Conservation (phyloP, 2,329 filamentous ascomycete species). For the Pseudogymnoascus sp. region DNA sequence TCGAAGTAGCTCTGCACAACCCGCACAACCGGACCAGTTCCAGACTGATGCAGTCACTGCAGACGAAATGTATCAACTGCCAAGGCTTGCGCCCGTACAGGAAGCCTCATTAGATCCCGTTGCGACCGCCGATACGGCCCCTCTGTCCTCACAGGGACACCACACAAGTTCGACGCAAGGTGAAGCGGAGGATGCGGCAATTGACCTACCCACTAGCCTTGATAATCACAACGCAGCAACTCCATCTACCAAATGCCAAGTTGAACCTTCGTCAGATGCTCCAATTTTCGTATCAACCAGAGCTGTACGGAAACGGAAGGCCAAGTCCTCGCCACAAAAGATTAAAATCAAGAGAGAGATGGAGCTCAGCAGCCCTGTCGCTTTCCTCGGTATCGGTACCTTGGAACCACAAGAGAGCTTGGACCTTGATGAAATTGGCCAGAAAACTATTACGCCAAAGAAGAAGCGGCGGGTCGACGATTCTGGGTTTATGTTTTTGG, state of each 20-base stretch:
- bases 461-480: slow-evolving; percentile 19
- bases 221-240: not conserved
- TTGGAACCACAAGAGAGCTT: slow-evolving; percentile 25
- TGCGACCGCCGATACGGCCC: not conserved
- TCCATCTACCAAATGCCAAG: not conserved
- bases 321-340: slow-evolving; percentile 15
- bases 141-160: not conserved
- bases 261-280: slow-evolving; percentile 16
- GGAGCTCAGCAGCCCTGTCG: slow-evolving; percentile 25
- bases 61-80: not conserved
- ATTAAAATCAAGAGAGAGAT: slow-evolving; percentile 23
- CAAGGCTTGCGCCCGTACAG: not conserved
- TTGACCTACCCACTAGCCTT: not conserved
- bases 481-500: not conserved
- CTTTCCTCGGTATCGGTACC: slow-evolving; percentile 16
- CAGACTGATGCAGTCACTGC: not conserved
- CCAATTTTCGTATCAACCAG: slow-evolving; percentile 23
- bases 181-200: slow-evolving; percentile 7
- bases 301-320: slow-evolving; percentile 22
- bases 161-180: slow-evolving; percentile 25
- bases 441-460: slow-evolving; percentile 28
- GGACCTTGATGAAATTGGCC: slow-evolving; percentile 31
- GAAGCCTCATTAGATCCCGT: not conserved
- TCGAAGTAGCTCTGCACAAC: not conserved
- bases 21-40: not conserved